These are phyloP conservation scores for Fusarium aywerte DNA, from an alignment of 2,329 filamentous ascomycete species.

Conservation along the genomic window DNA sequence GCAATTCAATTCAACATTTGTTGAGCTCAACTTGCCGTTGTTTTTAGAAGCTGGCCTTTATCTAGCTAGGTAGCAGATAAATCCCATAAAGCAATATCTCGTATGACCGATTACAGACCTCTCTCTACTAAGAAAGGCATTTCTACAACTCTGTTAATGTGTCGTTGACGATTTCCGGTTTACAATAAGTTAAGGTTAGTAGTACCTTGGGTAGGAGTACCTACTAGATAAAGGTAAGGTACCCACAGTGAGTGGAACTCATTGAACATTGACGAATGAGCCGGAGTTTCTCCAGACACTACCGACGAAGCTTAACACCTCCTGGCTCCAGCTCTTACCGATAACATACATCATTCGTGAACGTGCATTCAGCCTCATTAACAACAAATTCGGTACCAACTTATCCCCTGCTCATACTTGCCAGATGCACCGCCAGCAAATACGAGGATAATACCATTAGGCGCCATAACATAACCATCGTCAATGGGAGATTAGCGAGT, in stretches of 20 bases:
- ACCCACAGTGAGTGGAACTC: neutral
- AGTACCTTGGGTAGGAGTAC: too few species aligned
- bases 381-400: neutral
- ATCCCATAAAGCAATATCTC: too few species aligned
- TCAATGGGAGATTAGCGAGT: conserved; percentile 11
- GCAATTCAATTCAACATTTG: too few species aligned
- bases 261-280: neutral
- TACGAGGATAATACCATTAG: neutral
- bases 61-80: neutral
- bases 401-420: neutral
- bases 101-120: too few species aligned
- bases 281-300: conserved; percentile 38
- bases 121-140: too few species aligned
- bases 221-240: too few species aligned
- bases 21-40: neutral
- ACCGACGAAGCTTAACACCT: conserved; percentile 4
- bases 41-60: neutral
- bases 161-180: too few species aligned
- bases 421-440: neutral
- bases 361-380: conserved; percentile 3
- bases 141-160: too few species aligned
- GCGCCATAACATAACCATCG: neutral
- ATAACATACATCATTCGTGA: neutral
- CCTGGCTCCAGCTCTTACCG: conserved; percentile 7
- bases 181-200: too few species aligned